Conservation (phyloP, 2,329 filamentous ascomycete genomes). For the Paraconiothyrium sp. region DNA sequence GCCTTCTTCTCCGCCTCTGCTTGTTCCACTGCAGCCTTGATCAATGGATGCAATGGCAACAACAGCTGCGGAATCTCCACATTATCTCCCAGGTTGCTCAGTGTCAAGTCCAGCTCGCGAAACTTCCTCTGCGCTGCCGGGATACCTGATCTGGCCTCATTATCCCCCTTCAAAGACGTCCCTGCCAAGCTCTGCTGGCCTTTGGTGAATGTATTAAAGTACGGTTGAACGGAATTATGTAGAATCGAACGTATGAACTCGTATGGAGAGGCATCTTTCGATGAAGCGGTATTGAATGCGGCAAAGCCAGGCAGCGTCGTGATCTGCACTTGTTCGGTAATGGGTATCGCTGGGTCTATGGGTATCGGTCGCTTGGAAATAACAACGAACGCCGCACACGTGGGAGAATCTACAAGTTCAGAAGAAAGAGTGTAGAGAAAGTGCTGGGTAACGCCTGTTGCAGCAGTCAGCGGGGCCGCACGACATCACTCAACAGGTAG, state of each 20-base stretch:
- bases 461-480: conserved; percentile 47
- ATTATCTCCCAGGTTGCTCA: conserved; percentile 95
- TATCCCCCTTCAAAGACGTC: conserved; percentile 78
- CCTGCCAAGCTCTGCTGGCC: conserved; percentile 53
- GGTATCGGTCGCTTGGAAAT: conserved; percentile 89
- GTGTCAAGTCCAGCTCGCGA: conserved; percentile 88
- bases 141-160: conserved; percentile 92
- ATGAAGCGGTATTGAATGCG: conserved; percentile 71
- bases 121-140: conserved; percentile 97
- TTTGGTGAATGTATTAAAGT: conserved; percentile 96
- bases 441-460: conserved; percentile 51
- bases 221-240: conserved; percentile 89
- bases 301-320: conserved; percentile 89
- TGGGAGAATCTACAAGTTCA: conserved; percentile 80
- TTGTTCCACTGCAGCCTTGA: conserved; percentile 85
- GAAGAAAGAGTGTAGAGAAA: conserved; percentile 83
- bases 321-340: conserved; percentile 89
- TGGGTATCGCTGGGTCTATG: conserved; percentile 82
- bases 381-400: conserved; percentile 86
- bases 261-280: conserved; percentile 84
- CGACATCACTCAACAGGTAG: conserved; percentile 19
- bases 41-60: conserved; percentile 85
- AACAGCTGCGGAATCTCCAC: conserved; percentile 95
- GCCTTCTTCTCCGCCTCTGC: conserved; percentile 73
- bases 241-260: conserved; percentile 92